Percentiles rank a stretch among this genome's conserved stretches.
Conservation (phyloP, 2,329 filamentous ascomycete genomes). For the Curvularia sp. region DNA sequence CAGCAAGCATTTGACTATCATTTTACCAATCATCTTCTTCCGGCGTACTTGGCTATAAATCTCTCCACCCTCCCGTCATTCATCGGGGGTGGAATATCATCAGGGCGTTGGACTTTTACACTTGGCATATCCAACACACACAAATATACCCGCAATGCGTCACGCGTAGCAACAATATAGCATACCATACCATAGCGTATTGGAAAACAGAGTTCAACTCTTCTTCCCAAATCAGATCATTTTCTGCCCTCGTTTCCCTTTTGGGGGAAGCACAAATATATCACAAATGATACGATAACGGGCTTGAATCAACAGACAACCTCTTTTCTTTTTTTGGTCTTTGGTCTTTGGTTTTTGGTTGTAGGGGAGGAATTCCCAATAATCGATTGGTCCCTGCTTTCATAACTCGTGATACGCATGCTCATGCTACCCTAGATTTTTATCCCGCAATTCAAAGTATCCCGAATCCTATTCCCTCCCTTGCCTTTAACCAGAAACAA, state of each 20-base stretch:
- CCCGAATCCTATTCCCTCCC: conserved; percentile 10
- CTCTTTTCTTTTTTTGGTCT: neutral
- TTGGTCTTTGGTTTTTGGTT: conserved; percentile 17
- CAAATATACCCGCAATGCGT: neutral
- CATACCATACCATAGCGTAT: neutral
- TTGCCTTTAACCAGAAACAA: neutral
- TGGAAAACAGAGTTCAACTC: neutral
- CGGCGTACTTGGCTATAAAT: neutral
- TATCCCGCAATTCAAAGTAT: conserved; percentile 16
- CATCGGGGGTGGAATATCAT: neutral
- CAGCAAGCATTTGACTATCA: neutral
- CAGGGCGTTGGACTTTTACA: neutral
- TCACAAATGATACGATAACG: neutral
- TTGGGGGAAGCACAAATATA: neutral
- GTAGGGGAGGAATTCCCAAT: conserved; percentile 50
- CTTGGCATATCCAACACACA: neutral
- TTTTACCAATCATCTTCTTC: neutral
- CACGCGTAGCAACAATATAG: neutral
- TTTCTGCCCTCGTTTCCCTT: neutral
- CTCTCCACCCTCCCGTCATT: neutral
- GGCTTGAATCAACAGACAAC: neutral
- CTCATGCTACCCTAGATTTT: conserved; percentile 46
- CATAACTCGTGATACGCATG: conserved; percentile 37
- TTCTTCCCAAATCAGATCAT: neutral
- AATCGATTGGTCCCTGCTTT: conserved; percentile 44